Percentiles rank a stretch among this genome's conserved stretches.
Evolutionary conservation across 1,139 yeast species (phyloP).

Genomic region (Pichia sp.): DNA sequence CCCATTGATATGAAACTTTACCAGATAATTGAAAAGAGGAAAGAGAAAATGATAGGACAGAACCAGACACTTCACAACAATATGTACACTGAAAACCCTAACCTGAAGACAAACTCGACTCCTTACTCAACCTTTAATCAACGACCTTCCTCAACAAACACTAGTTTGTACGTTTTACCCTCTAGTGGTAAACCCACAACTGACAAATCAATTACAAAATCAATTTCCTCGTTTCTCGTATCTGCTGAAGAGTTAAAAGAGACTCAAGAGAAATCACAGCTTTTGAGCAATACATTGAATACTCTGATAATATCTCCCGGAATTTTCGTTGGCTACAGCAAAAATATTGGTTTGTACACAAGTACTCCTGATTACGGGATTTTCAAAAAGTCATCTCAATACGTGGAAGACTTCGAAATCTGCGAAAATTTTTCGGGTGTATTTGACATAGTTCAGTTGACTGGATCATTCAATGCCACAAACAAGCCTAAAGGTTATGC

Average conservation of each 20-base stretch:
- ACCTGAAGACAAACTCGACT: background rate
- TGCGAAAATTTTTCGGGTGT: constrained; percentile 57
- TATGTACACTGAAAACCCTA: background rate
- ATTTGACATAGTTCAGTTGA: constrained; percentile 68
- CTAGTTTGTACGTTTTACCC: background rate
- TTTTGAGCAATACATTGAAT: constrained; percentile 45
- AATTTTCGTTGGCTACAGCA: constrained; percentile 51
- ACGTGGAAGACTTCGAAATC: constrained; percentile 80
- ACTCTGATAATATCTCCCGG: constrained; percentile 75
- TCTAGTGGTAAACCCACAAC: background rate
- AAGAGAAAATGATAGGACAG: constrained; percentile 36
- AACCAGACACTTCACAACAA: constrained; percentile 34
- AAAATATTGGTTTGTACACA: constrained; percentile 53
- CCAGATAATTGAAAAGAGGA: constrained; percentile 42
- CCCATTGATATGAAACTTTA: constrained; percentile 64
- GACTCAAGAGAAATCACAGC: constrained; percentile 32
- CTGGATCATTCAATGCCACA: constrained; percentile 69
- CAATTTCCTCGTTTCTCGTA: constrained; percentile 22
- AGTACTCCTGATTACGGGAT: constrained; percentile 83
- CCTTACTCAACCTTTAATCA: background rate
- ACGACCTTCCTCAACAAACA: background rate
- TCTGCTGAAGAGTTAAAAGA: constrained; percentile 31
- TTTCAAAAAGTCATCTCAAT: constrained; percentile 63
- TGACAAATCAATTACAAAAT: constrained; percentile 27
- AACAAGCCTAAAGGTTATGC: constrained; percentile 73